Evolutionary conservation across 2,329 filamentous ascomycete genomes (phyloP).

Genomic region (Dactylella cylindrospora): DNA sequence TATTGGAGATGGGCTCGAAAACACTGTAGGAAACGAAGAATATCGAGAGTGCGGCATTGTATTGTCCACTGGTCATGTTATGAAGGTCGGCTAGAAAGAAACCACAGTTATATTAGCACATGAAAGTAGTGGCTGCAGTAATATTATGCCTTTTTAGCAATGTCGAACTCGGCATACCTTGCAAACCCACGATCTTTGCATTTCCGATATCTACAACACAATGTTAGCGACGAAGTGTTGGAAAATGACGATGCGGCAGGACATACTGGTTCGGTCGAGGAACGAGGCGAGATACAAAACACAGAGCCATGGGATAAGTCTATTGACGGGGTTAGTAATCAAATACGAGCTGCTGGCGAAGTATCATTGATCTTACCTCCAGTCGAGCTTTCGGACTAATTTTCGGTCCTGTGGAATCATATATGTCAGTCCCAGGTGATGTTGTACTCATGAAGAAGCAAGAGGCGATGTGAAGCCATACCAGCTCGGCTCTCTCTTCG

Average conservation of each 20-base stretch:
- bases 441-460: slow-evolving; percentile 3
- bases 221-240: slow-evolving; percentile 61
- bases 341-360: not conserved
- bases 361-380: slow-evolving; percentile 63
- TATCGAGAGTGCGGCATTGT: slow-evolving; percentile 74
- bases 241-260: slow-evolving; percentile 22
- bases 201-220: slow-evolving; percentile 62
- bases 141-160: slow-evolving; percentile 22
- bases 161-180: slow-evolving; percentile 53
- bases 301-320: slow-evolving; percentile 57
- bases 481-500: slow-evolving; percentile 64
- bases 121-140: not conserved
- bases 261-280: slow-evolving; percentile 57
- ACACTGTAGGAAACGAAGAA: slow-evolving; percentile 85
- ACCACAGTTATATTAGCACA: slow-evolving; percentile 41
- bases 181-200: slow-evolving; percentile 63
- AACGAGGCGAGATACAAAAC: slow-evolving; percentile 74
- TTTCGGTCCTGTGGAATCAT: slow-evolving; percentile 59
- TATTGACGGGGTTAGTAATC: slow-evolving; percentile 12
- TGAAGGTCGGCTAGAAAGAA: slow-evolving; percentile 17
- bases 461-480: slow-evolving; percentile 53
- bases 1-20: slow-evolving; percentile 76
- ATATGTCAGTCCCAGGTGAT: slow-evolving; percentile 4
- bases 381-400: slow-evolving; percentile 64
- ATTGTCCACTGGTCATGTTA: slow-evolving; percentile 64